Conservation (phyloP, 148 eudicot genomes). For the Cornus controversa region DNA sequence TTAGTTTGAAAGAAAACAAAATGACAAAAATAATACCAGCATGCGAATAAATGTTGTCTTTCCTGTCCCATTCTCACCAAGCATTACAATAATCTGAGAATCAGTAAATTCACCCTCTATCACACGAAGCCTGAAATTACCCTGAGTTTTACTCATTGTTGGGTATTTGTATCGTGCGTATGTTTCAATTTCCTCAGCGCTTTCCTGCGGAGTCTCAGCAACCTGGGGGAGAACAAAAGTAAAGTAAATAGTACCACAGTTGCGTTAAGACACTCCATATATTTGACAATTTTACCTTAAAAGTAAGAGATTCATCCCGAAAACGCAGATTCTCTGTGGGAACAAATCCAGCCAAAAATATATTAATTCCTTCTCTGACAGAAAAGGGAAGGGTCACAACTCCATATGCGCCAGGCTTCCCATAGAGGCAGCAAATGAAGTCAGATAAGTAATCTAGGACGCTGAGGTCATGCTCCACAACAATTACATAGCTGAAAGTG, state of each 20-base stretch:
- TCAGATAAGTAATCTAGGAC: slow-evolving; percentile 94
- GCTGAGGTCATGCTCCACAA: slow-evolving; percentile 97
- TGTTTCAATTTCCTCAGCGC: slow-evolving; percentile 80
- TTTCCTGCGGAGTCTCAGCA: slow-evolving; percentile 92
- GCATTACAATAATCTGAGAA: slow-evolving; percentile 93
- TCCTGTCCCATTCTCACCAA: slow-evolving; percentile 98
- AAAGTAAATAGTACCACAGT: neutral
- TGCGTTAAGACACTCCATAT: neutral
- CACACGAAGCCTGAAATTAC: slow-evolving; percentile 73
- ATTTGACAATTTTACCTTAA: slow-evolving; percentile 55
- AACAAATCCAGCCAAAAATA: slow-evolving; percentile 91
- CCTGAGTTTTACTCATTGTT: slow-evolving; percentile 81
- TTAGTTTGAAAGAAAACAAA: neutral
- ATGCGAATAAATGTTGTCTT: slow-evolving; percentile 93
- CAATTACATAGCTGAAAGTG: slow-evolving; percentile 78
- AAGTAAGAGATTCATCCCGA: slow-evolving; percentile 93
- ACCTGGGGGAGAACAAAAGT: slow-evolving; percentile 44
- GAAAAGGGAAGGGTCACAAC: slow-evolving; percentile 99
- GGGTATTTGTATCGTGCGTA: slow-evolving; percentile 94
- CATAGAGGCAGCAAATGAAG: slow-evolving; percentile 95
- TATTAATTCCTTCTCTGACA: slow-evolving; percentile 98
- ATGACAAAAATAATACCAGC: slow-evolving; percentile 59
- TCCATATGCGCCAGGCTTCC: slow-evolving; percentile 97
- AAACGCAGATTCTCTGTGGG: slow-evolving; percentile 95
- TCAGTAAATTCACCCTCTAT: slow-evolving; percentile 93